Base-by-base conservation (phyloP, 164 flowering plant genomes). In the Vitis cinerea region DNA sequence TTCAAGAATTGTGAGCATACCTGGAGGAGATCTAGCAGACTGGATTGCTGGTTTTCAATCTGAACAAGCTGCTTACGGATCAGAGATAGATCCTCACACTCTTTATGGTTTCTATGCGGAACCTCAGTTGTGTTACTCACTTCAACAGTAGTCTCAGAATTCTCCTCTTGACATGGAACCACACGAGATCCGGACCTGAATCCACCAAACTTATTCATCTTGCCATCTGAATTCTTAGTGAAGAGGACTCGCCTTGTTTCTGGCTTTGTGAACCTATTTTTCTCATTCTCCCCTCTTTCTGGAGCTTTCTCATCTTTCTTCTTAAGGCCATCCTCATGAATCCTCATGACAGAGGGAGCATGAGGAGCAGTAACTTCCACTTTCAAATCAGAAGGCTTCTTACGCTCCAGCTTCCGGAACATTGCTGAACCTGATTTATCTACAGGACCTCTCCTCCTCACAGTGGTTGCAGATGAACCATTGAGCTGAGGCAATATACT, bases 1-100 rank as follows among this genome's bases (percentile, higher is more conserved):
- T 10, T 62, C 49, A 62, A 56, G 59, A 47, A 14, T 53, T 49
- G 64, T 52, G 66, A 61, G 65, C 81, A 68, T 77, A 94, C 98
- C 97, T 92, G 97, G 50, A 94, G 83, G 71, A 92, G 88, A 74
- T 94, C 95, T 13, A 90, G 54, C 56, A 94, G 79, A 78, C 83
- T 87, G 59, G 94, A 83, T 71, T 94, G 97, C 80, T 92, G 97
- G 59, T 81, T 84, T 75, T 94, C 98, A 75, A 94, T 94, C 78
- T 90, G 97, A 77, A 82, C 79, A 66, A 94, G 91, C 72, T 94
- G 95, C 67, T 83, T 81, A 9, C 92, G 88, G 60, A 94, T 92
- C 77, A 76, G 66, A 70, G 91, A 86, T 11, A 94, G 77, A 69
- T 90, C 94, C 53, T 87, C 97, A 53, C 73, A 65, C 56, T 86